Base-by-base conservation (phyloP, 139 green algal species). In the Auxenochlorella pyrenoidosa region DNA sequence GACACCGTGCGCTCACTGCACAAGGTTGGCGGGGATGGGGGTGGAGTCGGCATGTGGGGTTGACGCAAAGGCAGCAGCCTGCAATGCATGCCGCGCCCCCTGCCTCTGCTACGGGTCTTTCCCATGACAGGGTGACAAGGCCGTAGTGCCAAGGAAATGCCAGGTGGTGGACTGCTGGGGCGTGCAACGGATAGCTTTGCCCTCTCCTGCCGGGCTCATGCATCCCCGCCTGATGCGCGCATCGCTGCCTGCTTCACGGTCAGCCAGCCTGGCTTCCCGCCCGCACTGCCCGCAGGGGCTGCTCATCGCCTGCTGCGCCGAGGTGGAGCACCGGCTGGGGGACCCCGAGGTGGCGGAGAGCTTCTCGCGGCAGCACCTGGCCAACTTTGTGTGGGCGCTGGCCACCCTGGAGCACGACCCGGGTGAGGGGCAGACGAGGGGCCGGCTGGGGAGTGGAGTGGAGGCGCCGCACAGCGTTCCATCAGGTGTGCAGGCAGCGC, bases 321-420 rank as follows among this genome's bases (percentile, higher is more conserved):
- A 94, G 82, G 60, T 92, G 59, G 43, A 40, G 54, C 47, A 24
- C 5, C 85, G 91, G 1, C 87, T 94, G 78, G 24, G 66, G 44
- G 85, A 82, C 28, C 8, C 85, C 5, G 68, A 59, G 30, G 47
- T 41, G 1, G 87, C 82, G 12, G 30, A 44, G 10, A 71, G 70
- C 41, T 92, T 94, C 89, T 90, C 68, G 34, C 75, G 91, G 30
- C 92, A 94, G 73, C 88, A 93, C 80, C 86, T 94, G 32, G 84
- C 83, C 58, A 93, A 93, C 83, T 80, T 78, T 12, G 41, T 93
- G 24, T 94, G 91, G 91, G 84, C 87, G 15, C 75, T 90, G 65
- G 92, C 88, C 2, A 92, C 90, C 18, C 77, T 93, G 44, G 86
- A 92, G 73, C 43, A 79, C 19, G 38, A 79, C 40, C 73, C 73